Base-by-base conservation (phyloP, 2,329 filamentous ascomycete genomes). In the Colletotrichum eremochloae region DNA sequence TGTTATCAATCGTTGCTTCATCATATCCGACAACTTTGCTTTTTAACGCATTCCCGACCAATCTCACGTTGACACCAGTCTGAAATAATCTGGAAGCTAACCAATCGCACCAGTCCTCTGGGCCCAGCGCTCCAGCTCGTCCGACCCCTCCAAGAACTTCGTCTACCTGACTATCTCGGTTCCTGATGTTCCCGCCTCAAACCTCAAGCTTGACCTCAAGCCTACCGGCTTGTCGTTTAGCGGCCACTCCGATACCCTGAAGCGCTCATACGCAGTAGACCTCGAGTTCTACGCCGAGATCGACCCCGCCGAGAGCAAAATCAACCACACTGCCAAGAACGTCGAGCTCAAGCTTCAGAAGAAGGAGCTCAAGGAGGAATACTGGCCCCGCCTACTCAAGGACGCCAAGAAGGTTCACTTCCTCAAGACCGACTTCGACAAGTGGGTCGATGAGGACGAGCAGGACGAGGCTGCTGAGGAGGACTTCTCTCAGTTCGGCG, bases 361-460 rank as follows among this genome's bases (percentile, higher is more conserved):
- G 93, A 98, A 98, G 92, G 95, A 97, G 81, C 89, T 96, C 76
- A 94, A 95, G 85, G 91, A 94, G 80, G 94, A 96, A 84, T 98
- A 92, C 90, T 99, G 96, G 96, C 95, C 95, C 75, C 91, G 96
- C 75, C 89, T 99, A 79, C 89, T 98, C 82, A 98, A 98, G 91
- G 94, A 96, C 73, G 84, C 87, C 77, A 92, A 94, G 89, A 97
- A 94, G 88, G 86, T 94, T 67, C 96, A 98, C 86, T 99, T 95
- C 90, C 85, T 99, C 80, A 97, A 97, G 92, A 98, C 96, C 76
- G 93, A 99, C 86, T 99, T 99, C 79, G 95, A 98, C 87, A 98
- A 97, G 93, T 98, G 95, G 95, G 94, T 97, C 79, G 95, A 98
- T 78, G 94, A 98, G 90, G 95, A 99, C 81, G 96, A 99, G 90